Conservation (phyloP, 2,329 filamentous ascomycete species). For the Colletotrichum tanaceti region DNA sequence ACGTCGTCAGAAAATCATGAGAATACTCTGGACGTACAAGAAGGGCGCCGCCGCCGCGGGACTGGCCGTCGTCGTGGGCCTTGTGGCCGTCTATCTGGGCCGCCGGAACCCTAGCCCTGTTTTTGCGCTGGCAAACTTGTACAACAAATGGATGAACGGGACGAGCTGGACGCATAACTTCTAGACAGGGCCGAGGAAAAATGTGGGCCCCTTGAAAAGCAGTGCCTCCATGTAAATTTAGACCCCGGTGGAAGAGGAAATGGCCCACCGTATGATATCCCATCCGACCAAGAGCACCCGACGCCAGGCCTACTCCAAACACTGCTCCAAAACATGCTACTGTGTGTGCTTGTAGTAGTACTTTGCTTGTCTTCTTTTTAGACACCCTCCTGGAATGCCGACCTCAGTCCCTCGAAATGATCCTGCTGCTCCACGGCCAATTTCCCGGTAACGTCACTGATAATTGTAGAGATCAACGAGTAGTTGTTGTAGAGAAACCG, state of each 20-base stretch:
- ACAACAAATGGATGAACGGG: slow-evolving; percentile 40
- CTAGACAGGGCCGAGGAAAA: slow-evolving; percentile 15
- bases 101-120: slow-evolving; percentile 57
- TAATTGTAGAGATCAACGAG: slow-evolving; percentile 91
- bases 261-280: slow-evolving; percentile 27
- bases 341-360: neutral
- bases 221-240: slow-evolving; percentile 21
- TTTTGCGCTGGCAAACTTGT: slow-evolving; percentile 37
- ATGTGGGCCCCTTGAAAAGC: neutral
- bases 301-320: slow-evolving; percentile 29
- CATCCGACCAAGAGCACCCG: slow-evolving; percentile 24
- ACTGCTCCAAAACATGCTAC: neutral
- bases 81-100: slow-evolving; percentile 73
- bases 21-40: slow-evolving; percentile 72
- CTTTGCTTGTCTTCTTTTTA: slow-evolving; percentile 33
- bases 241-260: slow-evolving; percentile 3
- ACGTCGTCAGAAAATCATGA: slow-evolving; percentile 60
- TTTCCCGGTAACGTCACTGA: slow-evolving; percentile 80
- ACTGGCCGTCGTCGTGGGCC: slow-evolving; percentile 73
- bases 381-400: slow-evolving; percentile 63
- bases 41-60: slow-evolving; percentile 71
- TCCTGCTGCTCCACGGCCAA: slow-evolving; percentile 78
- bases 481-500: slow-evolving; percentile 97
- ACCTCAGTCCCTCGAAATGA: slow-evolving; percentile 77
- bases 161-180: slow-evolving; percentile 36